phyloP scores from a whole-genome alignment of 2,329 filamentous ascomycete species.

The Fusarium praegraminearum region DNA sequence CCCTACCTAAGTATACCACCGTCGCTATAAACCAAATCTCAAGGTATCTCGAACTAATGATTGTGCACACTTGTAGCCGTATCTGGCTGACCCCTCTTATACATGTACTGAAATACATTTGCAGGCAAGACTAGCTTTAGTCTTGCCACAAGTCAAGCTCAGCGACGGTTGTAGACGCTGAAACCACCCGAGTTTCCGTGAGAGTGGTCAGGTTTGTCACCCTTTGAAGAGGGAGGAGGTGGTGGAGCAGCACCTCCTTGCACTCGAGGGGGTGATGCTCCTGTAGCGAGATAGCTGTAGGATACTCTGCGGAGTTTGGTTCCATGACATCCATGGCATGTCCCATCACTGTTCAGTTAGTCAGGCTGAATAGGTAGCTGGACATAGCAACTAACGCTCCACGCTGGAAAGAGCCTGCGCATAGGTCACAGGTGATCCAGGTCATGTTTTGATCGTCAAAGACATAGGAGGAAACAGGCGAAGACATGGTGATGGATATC shows the following conservation, averaged over 20 bases:
- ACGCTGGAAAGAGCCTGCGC: conserved; percentile 43
- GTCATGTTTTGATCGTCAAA: conserved; percentile 45
- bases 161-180: conserved; percentile 22
- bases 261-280: conserved; percentile 13
- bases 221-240: conserved; percentile 32
- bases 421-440: conserved; percentile 45
- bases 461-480: conserved; percentile 29
- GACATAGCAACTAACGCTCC: conserved; percentile 23
- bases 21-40: conserved; percentile 12
- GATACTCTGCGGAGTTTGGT: conserved; percentile 44
- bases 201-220: conserved; percentile 22
- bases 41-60: conserved; percentile 36
- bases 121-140: conserved; percentile 8
- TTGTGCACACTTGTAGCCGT: conserved; percentile 35
- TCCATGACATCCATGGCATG: conserved; percentile 42
- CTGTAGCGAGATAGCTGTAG: conserved; percentile 35
- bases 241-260: conserved; percentile 26
- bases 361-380: background rate
- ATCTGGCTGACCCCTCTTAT: conserved; percentile 25
- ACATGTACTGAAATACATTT: conserved; percentile 43
- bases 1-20: background rate
- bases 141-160: background rate
- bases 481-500: conserved; percentile 21
- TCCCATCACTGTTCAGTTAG: conserved; percentile 12
- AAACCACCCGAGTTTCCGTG: conserved; percentile 31